Conservation (phyloP, 2,329 filamentous ascomycete species). For the Claviceps purpurea region DNA sequence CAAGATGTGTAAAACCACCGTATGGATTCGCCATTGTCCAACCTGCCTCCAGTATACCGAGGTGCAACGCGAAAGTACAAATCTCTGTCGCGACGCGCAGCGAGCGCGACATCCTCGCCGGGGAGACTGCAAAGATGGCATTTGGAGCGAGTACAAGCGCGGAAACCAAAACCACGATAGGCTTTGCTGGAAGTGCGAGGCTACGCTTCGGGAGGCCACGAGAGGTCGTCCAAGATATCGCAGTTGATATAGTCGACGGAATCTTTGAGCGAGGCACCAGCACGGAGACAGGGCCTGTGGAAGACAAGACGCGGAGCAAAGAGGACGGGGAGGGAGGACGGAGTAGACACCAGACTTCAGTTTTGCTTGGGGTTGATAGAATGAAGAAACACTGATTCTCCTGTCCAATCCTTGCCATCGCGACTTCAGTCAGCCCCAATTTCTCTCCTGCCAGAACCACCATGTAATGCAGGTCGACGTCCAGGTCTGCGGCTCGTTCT, state of each 20-base stretch:
- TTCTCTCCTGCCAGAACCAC: too few species aligned
- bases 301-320: not conserved
- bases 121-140: constrained; percentile 3
- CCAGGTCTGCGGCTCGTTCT: not conserved
- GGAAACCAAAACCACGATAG: not conserved
- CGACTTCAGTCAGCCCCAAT: not conserved
- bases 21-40: constrained; percentile 1
- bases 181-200: not conserved
- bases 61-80: not conserved
- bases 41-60: not conserved
- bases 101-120: constrained; percentile 1
- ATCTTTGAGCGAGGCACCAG: too few species aligned
- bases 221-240: not conserved
- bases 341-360: not conserved
- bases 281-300: too few species aligned
- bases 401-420: too few species aligned
- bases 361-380: not conserved
- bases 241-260: not conserved
- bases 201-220: not conserved
- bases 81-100: constrained; percentile 1
- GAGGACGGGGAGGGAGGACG: not conserved
- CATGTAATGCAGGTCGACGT: not conserved
- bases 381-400: too few species aligned
- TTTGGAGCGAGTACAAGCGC: constrained; percentile 1
- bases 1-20: constrained; percentile 1